phyloP scores from a whole-genome alignment of 306 rosid species.

The Canavalia ensiformis region DNA sequence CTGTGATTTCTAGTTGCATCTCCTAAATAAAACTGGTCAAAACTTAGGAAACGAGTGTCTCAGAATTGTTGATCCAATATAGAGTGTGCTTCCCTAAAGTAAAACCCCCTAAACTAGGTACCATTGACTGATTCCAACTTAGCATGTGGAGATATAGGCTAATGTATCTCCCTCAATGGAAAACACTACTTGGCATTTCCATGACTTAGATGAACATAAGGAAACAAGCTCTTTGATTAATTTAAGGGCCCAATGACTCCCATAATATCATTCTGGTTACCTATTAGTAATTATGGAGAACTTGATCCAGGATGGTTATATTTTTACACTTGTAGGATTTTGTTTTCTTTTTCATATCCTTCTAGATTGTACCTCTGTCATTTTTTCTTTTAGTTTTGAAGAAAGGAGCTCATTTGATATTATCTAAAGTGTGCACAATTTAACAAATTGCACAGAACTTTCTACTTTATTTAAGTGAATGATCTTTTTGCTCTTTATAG shows the following conservation, averaged over 20 bases:
- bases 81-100: not conserved
- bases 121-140: not conserved
- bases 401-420: not conserved
- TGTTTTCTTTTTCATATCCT: not conserved
- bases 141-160: not conserved
- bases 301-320: not conserved
- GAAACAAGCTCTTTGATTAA: not conserved
- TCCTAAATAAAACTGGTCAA: not conserved
- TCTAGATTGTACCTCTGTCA: not conserved
- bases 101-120: constrained; percentile 28
- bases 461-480: constrained; percentile 16
- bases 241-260: not conserved
- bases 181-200: constrained; percentile 27
- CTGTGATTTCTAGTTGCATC: not conserved
- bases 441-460: not conserved
- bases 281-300: not conserved
- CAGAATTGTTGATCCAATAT: not conserved
- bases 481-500: constrained; percentile 47
- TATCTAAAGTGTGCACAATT: constrained; percentile 8
- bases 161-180: constrained; percentile 8
- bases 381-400: not conserved
- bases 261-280: constrained; percentile 1
- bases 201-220: not conserved
- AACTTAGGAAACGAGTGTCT: not conserved
- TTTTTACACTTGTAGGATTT: not conserved